phyloP scores from a whole-genome alignment of 1,284 basidiomycete genomes.

The Heterobasidion irregulare region DNA sequence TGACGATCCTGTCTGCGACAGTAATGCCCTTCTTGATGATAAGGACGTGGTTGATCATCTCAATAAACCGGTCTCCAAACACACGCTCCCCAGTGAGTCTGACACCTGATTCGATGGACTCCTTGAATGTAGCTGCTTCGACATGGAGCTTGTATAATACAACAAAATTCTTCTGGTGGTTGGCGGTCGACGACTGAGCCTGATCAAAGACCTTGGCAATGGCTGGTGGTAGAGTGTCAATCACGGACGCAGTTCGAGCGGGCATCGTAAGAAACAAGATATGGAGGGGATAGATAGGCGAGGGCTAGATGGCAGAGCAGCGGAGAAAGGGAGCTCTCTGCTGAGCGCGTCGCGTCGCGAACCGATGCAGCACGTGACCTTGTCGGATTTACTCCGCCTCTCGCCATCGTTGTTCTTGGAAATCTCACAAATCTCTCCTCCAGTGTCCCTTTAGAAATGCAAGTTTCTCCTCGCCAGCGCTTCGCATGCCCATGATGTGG shows the following conservation, averaged over 20 bases:
- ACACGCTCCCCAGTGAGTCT: constrained; percentile 73
- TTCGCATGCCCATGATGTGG: not conserved
- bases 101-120: constrained; percentile 41
- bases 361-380: not conserved
- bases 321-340: not conserved
- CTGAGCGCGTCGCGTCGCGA: not conserved
- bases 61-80: constrained; percentile 72
- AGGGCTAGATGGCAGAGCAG: not conserved
- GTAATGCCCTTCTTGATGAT: constrained; percentile 80
- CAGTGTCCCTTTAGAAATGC: not conserved
- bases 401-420: not conserved
- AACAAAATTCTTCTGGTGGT: constrained; percentile 89
- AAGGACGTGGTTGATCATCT: constrained; percentile 65
- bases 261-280: constrained; percentile 18
- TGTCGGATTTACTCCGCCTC: not conserved
- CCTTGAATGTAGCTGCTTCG: constrained; percentile 52
- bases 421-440: not conserved
- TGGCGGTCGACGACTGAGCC: constrained; percentile 75
- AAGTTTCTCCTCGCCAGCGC: not conserved
- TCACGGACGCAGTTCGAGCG: constrained; percentile 15
- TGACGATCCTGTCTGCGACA: constrained; percentile 76
- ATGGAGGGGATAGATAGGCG: not conserved
- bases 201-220: constrained; percentile 71
- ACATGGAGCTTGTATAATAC: constrained; percentile 79
- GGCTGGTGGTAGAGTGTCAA: constrained; percentile 22